Conservation (phyloP, 495 filamentous ascomycete genomes). For the Clavariopsis aquatica region DNA sequence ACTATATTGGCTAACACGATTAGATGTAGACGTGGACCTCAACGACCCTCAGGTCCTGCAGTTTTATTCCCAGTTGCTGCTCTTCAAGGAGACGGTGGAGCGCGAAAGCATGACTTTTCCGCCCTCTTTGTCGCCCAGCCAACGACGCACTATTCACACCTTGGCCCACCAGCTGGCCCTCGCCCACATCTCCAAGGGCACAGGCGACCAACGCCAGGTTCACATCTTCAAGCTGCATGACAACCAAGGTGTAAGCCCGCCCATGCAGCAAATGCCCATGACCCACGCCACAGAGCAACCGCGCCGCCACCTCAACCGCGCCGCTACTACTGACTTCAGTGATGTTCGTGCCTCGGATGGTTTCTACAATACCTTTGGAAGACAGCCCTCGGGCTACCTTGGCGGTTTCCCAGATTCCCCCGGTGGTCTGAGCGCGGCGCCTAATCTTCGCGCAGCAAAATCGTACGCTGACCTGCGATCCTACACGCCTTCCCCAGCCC, state of each 20-base stretch:
- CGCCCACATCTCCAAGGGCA: slow-evolving; percentile 83
- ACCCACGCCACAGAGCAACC: slow-evolving; percentile 71
- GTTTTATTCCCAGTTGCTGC: slow-evolving; percentile 82
- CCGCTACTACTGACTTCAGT: slow-evolving; percentile 97
- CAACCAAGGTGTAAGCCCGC: slow-evolving; percentile 64
- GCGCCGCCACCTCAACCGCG: slow-evolving; percentile 81
- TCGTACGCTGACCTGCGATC: slow-evolving; percentile 95
- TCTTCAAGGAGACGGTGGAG: slow-evolving; percentile 77
- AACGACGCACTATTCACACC: slow-evolving; percentile 88
- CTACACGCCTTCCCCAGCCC: slow-evolving; percentile 89
- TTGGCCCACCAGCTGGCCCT: slow-evolving; percentile 94
- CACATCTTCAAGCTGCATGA: slow-evolving; percentile 73
- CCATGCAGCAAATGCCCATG: slow-evolving; percentile 58
- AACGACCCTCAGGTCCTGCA: slow-evolving; percentile 86
- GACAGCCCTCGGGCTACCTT: slow-evolving; percentile 73
- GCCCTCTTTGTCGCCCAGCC: slow-evolving; percentile 71
- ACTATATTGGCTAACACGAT: slow-evolving; percentile 3
- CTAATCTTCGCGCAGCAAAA: slow-evolving; percentile 90
- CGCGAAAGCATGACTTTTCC: slow-evolving; percentile 85
- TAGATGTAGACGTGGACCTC: slow-evolving; percentile 67
- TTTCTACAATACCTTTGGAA: slow-evolving; percentile 71
- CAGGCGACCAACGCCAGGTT: slow-evolving; percentile 80
- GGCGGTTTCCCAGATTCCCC: slow-evolving; percentile 75
- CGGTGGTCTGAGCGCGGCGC: slow-evolving; percentile 58
- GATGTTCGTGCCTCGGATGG: slow-evolving; percentile 75